Conservation (phyloP, 1,139 yeast genomes). For the Candida glucosophila region DNA sequence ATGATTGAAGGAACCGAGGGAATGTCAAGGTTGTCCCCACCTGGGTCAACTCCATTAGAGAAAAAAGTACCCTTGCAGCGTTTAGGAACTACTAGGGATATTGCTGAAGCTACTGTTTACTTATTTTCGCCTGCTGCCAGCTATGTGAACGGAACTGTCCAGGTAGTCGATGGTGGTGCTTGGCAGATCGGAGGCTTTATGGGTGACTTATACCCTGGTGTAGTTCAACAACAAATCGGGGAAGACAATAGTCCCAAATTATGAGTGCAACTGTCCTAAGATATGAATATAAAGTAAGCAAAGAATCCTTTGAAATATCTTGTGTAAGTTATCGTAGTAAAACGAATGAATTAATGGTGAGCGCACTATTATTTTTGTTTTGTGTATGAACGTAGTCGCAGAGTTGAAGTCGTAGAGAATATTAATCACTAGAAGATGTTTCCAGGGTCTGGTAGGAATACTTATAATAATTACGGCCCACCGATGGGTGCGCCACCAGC, state of each 20-base stretch:
- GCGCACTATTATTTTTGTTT: too few species aligned
- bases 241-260: slow-evolving; percentile 11
- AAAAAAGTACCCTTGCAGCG: slow-evolving; percentile 67
- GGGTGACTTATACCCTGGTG: slow-evolving; percentile 28
- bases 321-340: too few species aligned
- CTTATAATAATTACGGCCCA: slow-evolving; percentile 11
- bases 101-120: slow-evolving; percentile 83
- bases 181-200: slow-evolving; percentile 65
- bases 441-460: slow-evolving; percentile 26
- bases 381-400: too few species aligned
- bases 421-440: slow-evolving; percentile 14
- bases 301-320: too few species aligned
- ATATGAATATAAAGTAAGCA: too few species aligned
- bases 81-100: slow-evolving; percentile 66
- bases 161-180: slow-evolving; percentile 83
- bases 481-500: slow-evolving; percentile 14
- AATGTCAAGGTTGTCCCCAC: slow-evolving; percentile 45
- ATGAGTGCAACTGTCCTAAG: background rate
- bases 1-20: slow-evolving; percentile 84
- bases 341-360: too few species aligned
- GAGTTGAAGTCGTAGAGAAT: background rate
- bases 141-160: slow-evolving; percentile 69
- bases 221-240: slow-evolving; percentile 18
- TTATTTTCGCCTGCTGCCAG: slow-evolving; percentile 76
- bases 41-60: slow-evolving; percentile 25